Evolutionary conservation across 2,329 filamentous ascomycete genomes (phyloP).

Genomic region (Hansfordia pulvinata): DNA sequence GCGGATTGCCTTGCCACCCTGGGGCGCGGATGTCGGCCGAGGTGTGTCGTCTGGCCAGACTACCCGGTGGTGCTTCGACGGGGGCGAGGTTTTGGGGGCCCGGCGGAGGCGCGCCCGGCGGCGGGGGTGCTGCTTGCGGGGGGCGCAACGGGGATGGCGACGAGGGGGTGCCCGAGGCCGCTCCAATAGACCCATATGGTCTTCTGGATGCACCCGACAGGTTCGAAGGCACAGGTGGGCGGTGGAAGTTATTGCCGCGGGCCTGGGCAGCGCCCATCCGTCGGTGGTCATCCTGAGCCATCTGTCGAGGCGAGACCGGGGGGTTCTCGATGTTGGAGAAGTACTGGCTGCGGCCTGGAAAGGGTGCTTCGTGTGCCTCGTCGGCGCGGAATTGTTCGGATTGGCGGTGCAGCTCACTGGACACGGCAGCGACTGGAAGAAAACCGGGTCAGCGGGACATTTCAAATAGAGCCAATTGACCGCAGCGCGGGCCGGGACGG

Average conservation of each 20-base stretch:
- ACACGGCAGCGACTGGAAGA: constrained; percentile 36
- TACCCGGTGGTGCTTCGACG: constrained; percentile 50
- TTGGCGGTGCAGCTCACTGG: constrained; percentile 48
- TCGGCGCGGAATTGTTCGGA: constrained; percentile 42
- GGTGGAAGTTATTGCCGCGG: constrained; percentile 49
- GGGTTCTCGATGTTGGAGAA: constrained; percentile 57
- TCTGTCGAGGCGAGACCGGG: constrained; percentile 76
- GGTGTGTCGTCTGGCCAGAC: constrained; percentile 73
- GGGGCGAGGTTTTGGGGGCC: constrained; percentile 48
- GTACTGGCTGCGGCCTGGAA: constrained; percentile 51
- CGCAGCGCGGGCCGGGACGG: too few species aligned
- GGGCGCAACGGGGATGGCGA: constrained; percentile 63
- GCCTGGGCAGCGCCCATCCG: constrained; percentile 50
- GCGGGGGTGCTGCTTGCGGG: constrained; percentile 50
- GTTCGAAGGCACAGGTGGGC: constrained; percentile 70
- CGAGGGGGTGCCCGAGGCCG: constrained; percentile 50
- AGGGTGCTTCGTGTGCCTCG: constrained; percentile 53
- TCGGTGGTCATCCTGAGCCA: constrained; percentile 73
- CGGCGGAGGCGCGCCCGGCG: constrained; percentile 41
- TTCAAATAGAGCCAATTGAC: too few species aligned
- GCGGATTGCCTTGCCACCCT: constrained; percentile 53
- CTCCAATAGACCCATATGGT: constrained; percentile 77
- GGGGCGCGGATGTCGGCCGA: constrained; percentile 90
- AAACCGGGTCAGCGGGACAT: constrained; percentile 13
- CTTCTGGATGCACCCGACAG: constrained; percentile 62